Evolutionary conservation across 148 eudicot genomes (phyloP).

Genomic region (Rhododendron henanense): DNA sequence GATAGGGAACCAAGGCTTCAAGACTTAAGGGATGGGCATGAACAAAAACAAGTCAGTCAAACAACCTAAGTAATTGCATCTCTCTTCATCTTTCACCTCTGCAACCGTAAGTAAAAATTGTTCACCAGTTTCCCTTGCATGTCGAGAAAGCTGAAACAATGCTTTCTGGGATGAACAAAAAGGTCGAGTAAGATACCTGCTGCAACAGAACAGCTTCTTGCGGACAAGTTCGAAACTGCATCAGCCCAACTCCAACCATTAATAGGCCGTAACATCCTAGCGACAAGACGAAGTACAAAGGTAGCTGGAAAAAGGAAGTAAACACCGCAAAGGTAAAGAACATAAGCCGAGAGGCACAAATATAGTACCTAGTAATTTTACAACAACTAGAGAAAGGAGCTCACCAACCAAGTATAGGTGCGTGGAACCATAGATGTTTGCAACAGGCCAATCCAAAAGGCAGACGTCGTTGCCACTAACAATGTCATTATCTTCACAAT

Average conservation of each 20-base stretch:
- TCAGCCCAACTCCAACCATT: constrained; percentile 82
- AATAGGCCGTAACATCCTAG: constrained; percentile 82
- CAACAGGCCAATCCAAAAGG: constrained; percentile 72
- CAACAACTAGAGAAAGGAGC: constrained; percentile 13
- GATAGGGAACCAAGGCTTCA: background rate
- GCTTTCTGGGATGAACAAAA: background rate
- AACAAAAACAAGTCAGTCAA: background rate
- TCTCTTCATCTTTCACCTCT: background rate
- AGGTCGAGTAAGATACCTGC: constrained; percentile 42
- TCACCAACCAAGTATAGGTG: constrained; percentile 85
- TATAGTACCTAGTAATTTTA: background rate
- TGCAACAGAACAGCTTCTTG: constrained; percentile 74
- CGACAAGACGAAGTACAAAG: constrained; percentile 67
- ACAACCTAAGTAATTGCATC: too few relatives aligned
- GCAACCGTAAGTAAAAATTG: background rate
- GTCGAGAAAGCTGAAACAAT: background rate
- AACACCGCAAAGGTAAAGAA: background rate
- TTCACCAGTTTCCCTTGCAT: too few relatives aligned
- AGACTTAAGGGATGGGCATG: background rate
- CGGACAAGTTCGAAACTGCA: constrained; percentile 90
- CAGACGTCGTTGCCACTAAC: constrained; percentile 56
- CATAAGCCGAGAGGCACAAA: background rate
- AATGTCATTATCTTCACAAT: constrained; percentile 72
- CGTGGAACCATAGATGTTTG: constrained; percentile 51
- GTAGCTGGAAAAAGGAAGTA: constrained; percentile 47